Percentiles rank a stretch among this genome's conserved stretches.
phyloP scores from a whole-genome alignment of 148 eudicot genomes.

The Persicaria maculosa region DNA sequence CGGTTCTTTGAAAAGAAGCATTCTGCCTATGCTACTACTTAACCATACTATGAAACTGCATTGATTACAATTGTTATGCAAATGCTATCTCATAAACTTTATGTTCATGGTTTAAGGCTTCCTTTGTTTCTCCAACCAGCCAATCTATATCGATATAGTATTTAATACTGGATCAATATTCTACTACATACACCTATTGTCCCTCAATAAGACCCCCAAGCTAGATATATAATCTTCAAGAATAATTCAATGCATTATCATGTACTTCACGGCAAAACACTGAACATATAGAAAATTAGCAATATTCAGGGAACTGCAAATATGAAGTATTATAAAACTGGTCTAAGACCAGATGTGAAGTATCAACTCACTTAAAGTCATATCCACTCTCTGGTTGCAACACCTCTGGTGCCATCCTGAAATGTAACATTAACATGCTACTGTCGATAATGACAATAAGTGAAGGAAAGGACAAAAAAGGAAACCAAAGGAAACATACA shows the following conservation, averaged over 20 bases:
- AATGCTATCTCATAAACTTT: background rate
- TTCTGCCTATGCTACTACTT: background rate
- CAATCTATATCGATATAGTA: background rate
- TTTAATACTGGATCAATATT: background rate
- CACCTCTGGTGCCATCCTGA: conserved; percentile 99
- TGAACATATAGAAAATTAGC: background rate
- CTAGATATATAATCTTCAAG: background rate
- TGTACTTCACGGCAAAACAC: background rate
- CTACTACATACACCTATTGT: background rate
- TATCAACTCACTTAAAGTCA: conserved; percentile 75
- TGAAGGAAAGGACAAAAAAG: background rate
- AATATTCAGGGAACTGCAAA: background rate
- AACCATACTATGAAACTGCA: background rate
- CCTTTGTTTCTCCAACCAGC: background rate
- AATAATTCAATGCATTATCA: background rate
- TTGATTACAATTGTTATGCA: background rate
- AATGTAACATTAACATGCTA: conserved; percentile 7
- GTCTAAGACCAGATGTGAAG: background rate
- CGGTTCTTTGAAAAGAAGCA: background rate
- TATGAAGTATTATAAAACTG: background rate
- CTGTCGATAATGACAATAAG: no score
- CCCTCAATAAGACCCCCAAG: background rate
- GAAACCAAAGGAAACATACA: background rate
- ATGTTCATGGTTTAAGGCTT: background rate
- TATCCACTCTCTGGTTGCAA: conserved; percentile 94